These are phyloP conservation scores for Wallacemonas collosoma DNA, from an alignment of 208 protist genomes.

Conservation along the genomic window DNA sequence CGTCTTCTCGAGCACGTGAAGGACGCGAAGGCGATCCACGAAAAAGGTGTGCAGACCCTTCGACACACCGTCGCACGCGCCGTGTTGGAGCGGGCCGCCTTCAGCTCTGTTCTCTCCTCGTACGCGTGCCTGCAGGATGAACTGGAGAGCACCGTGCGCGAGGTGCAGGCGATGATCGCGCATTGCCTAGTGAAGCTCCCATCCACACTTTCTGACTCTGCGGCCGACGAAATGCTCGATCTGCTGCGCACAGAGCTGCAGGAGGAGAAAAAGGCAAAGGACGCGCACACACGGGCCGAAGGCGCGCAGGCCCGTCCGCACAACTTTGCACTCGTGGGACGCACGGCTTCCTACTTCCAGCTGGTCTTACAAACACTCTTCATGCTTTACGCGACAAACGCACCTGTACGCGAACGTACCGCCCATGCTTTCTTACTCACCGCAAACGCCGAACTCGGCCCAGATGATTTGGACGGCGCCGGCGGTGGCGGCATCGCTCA, in stretches of 20 bases:
- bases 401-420: constrained; percentile 50
- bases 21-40: constrained; percentile 48
- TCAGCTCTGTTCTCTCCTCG: constrained; percentile 52
- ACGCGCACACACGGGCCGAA: constrained; percentile 4
- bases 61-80: constrained; percentile 46
- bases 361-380: constrained; percentile 75
- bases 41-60: constrained; percentile 46
- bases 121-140: constrained; percentile 52
- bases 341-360: constrained; percentile 52
- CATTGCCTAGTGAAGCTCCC: constrained; percentile 70
- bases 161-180: constrained; percentile 67
- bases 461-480: constrained; percentile 7
- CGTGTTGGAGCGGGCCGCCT: constrained; percentile 49
- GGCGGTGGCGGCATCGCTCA: constrained; percentile 4
- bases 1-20: constrained; percentile 69
- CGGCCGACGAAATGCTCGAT: constrained; percentile 59
- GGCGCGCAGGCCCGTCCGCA: constrained; percentile 8
- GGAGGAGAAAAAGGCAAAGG: constrained; percentile 25
- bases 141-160: constrained; percentile 53
- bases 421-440: constrained; percentile 9
- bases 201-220: constrained; percentile 47
- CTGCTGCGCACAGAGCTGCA: constrained; percentile 37
- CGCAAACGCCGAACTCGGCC: constrained; percentile 13
- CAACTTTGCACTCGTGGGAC: constrained; percentile 22
- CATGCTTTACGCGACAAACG: constrained; percentile 60